Evolutionary conservation across 208 protist species (phyloP), one percentile per base, ranked within the genome.

Genomic region (Trypanosoma melophagium): DNA sequence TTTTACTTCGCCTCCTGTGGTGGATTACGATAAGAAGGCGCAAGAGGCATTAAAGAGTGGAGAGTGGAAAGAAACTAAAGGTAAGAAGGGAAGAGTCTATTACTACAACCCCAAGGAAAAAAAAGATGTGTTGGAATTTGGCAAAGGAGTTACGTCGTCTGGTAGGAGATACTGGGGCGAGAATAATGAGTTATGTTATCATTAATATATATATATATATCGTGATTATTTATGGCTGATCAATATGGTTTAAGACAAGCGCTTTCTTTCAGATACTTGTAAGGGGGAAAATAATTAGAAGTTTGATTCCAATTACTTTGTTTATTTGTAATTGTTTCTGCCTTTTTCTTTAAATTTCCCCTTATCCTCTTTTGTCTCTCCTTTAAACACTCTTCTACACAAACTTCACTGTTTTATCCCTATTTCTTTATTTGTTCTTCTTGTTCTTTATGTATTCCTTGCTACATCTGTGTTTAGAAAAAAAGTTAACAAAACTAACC

Each of bases 71-170:
- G 50, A 63, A 57, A 35, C 51, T 7, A 66, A 53, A 38, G 68
- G 59, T 38, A 44, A 56, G 38, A 63, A 64, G 14, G 52, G 52
- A 5, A 44, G 59, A 52, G 52, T 53, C 7, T 73, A 73, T 59
- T 73, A 73, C 59, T 73, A 66, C 59, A 50, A 66, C n/a, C n/a
- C 57, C 59, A 51, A 54, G 16, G 50, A 61, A 14, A 54, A 54
- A 38, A 59, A 67, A 41, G 45, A 40, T 25, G 19, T 73, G 68
- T 44, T 73, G 68, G 68, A 73, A 73, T 59, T 40, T 73, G 17
- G 56, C 59, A 22, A 73, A 73, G 31, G 68, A 66, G 42, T 47
- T 73, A 0, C 49, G 50, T 35, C 31, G 12, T 12, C 49, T 54
- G 35, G 62, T 7, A 12, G 52, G 35, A 54, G 24, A 16, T 17